Evolutionary conservation across 495 filamentous ascomycete genomes (phyloP).

Genomic region (Haplographium delicatum): DNA sequence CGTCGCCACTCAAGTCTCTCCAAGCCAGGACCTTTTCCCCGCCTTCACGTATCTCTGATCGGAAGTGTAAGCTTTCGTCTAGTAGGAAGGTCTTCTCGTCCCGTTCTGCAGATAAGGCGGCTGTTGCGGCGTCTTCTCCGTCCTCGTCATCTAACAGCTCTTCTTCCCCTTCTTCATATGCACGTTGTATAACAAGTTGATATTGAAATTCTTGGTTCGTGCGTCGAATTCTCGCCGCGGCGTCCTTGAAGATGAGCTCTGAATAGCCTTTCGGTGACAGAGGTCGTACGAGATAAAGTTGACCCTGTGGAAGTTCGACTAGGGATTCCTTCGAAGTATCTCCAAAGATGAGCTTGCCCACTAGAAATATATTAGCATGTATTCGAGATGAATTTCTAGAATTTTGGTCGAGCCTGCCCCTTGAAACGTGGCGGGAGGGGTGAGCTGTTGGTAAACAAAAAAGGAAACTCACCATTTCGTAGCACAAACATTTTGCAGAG

Average conservation of each 20-base stretch:
- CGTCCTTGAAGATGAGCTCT: conserved; percentile 98
- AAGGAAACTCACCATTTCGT: conserved; percentile 51
- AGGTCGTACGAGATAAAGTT: conserved; percentile 94
- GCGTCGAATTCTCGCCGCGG: conserved; percentile 81
- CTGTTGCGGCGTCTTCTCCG: conserved; percentile 66
- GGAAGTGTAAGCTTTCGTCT: conserved; percentile 85
- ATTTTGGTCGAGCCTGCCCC: conserved; percentile 3
- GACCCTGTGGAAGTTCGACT: conserved; percentile 89
- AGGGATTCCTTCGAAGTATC: conserved; percentile 90
- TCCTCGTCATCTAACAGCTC: conserved; percentile 81
- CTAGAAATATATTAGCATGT: conserved; percentile 37
- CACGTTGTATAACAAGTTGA: conserved; percentile 91
- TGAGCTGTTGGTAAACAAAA: conserved; percentile 27
- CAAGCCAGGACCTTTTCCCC: conserved; percentile 84
- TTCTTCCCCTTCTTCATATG: conserved; percentile 95
- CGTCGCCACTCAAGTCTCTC: conserved; percentile 90
- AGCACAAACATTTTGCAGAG: conserved; percentile 60
- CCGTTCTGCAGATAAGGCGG: conserved; percentile 62
- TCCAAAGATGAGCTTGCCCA: conserved; percentile 88
- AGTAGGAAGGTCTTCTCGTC: conserved; percentile 97
- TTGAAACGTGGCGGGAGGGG: conserved; percentile 24
- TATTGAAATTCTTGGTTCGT: conserved; percentile 95
- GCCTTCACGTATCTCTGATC: conserved; percentile 70
- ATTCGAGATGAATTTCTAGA: not conserved
- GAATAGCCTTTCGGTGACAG: conserved; percentile 94